phyloP scores from a whole-genome alignment of 257 asterid genomes.

The Gentiana macrophylla region DNA sequence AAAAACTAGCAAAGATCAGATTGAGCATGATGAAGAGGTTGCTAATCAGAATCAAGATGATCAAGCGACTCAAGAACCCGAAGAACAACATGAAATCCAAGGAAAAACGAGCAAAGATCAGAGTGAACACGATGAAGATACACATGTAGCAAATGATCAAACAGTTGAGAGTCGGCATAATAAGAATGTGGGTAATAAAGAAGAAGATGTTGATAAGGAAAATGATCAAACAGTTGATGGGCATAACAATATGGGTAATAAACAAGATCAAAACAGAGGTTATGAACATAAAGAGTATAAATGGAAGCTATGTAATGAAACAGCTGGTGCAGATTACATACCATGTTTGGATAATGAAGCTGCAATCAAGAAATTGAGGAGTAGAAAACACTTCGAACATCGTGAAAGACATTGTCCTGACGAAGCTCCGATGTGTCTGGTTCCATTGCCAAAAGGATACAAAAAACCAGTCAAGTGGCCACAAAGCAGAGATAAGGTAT shows the following conservation, averaged over 20 bases:
- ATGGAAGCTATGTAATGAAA: conserved; percentile 65
- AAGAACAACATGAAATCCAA: conserved; percentile 21
- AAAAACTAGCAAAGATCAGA: conserved; percentile 42
- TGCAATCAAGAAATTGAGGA: conserved; percentile 39
- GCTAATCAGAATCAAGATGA: conserved; percentile 53
- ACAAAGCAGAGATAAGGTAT: conserved; percentile 80
- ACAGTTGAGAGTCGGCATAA: background rate
- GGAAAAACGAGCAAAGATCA: conserved; percentile 50
- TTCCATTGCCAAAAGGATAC: conserved; percentile 62
- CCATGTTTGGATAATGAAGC: conserved; percentile 86
- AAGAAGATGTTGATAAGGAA: conserved; percentile 5
- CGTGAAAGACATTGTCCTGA: conserved; percentile 89
- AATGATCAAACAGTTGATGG: conserved; percentile 55
- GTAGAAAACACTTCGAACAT: conserved; percentile 55
- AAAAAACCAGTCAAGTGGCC: conserved; percentile 69
- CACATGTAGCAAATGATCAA: background rate
- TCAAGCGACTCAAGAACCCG: conserved; percentile 24
- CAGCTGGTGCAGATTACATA: conserved; percentile 69
- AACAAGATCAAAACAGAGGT: conserved; percentile 17
- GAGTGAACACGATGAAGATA: conserved; percentile 44
- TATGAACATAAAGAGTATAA: conserved; percentile 9
- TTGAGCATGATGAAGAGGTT: conserved; percentile 44
- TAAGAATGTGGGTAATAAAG: conserved; percentile 6
- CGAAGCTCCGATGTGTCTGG: conserved; percentile 66
- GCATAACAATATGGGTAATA: conserved; percentile 27